Base-by-base conservation (phyloP, 495 filamentous ascomycete species). In the Hypoxylon intermedium region DNA sequence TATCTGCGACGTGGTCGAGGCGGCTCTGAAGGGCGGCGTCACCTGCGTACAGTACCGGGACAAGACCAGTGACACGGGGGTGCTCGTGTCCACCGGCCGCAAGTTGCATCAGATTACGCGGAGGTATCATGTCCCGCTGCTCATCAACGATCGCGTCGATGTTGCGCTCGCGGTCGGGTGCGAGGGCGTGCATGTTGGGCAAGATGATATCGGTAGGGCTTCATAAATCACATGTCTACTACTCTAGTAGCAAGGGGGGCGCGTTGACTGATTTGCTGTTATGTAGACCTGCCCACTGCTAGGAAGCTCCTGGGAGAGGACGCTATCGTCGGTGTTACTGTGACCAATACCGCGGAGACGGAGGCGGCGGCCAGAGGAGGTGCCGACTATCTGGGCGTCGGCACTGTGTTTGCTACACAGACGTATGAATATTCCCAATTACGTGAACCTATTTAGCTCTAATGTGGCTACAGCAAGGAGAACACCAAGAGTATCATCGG, bases 71-170 rank as follows among this genome's bases (percentile, higher is more conserved):
- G 88, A 92, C 51, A 96, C 92, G 0, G 87, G 79, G 4, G 78
- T 78, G 16, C 80, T 94, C 52, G 82, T 97, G 18, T 69, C 76
- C n/a, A 90, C 81, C 23, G 92, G 85, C n/a, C 79, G 77, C 58
- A 79, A 76, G 60, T 79, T 97, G 31, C 90, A 92, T 71, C 64
- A 78, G 9, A 76, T 96, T 41, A 92, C 90, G 9, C 74, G 75
- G 58, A 74, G 66, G n/a, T 79, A 89, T 63, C 75, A 80, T 13
- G 85, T 97, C 0, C 94, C 93, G 21, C 80, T 98, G 43, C 75
- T 98, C 31, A 93, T 98, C 75, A 97, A 98, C 70, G 94, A 98
- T 73, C 88, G 92, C n/a, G 82, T 96, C 4, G 93, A 96, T 76
- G 90, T 98, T 13, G 92, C 92, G 18, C 78, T 94, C 21, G 94